These are phyloP conservation scores for Hypoxylon lenormandii DNA, from an alignment of 495 filamentous ascomycete genomes.

Conservation along the genomic window DNA sequence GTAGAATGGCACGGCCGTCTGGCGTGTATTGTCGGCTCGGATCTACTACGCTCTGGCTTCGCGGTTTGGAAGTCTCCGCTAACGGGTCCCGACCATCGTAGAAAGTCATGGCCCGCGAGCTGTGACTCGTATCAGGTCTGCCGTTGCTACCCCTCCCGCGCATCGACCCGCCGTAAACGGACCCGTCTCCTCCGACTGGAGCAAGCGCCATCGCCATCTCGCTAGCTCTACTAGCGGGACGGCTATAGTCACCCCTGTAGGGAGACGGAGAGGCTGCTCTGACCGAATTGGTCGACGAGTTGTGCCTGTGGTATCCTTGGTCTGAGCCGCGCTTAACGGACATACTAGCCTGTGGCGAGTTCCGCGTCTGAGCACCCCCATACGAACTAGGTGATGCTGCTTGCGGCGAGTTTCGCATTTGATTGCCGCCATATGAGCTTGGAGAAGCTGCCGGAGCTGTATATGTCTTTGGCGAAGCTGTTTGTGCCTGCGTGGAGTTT, in stretches of 20 bases:
- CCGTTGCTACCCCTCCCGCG: conserved; percentile 56
- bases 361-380: conserved; percentile 52
- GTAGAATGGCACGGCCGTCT: conserved; percentile 87
- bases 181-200: conserved; percentile 52
- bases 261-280: conserved; percentile 70
- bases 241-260: conserved; percentile 62
- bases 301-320: conserved; percentile 67
- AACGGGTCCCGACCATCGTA: conserved; percentile 68
- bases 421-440: conserved; percentile 62
- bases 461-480: conserved; percentile 37
- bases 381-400: conserved; percentile 52
- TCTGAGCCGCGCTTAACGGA: conserved; percentile 67
- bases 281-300: conserved; percentile 65
- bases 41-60: conserved; percentile 86
- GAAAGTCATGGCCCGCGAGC: conserved; percentile 66
- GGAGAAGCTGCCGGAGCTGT: conserved; percentile 62
- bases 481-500: background rate
- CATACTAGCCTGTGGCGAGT: conserved; percentile 51
- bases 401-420: conserved; percentile 47
- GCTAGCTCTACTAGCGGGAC: conserved; percentile 71
- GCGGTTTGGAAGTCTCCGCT: conserved; percentile 64
- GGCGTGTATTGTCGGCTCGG: conserved; percentile 77
- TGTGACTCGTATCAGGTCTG: conserved; percentile 53
- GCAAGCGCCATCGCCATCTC: conserved; percentile 88
- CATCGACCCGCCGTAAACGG: conserved; percentile 61